Base-by-base conservation (phyloP, 352 stramenopile genomes). In the Phytophthora pluvialis region DNA sequence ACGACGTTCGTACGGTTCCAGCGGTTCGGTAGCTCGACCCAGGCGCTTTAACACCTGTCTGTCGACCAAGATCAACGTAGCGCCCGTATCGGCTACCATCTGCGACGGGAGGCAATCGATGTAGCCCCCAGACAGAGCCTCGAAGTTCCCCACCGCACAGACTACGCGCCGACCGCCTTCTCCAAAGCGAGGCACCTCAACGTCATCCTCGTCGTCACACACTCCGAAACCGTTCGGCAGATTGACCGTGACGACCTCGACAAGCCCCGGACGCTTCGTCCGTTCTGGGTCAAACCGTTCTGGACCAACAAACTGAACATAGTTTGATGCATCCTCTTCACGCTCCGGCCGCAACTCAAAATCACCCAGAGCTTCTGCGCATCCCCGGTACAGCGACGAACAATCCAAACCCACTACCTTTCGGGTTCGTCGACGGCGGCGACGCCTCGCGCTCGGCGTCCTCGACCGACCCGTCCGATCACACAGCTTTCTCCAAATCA, bases 41-140 rank as follows among this genome's bases (percentile, higher is more conserved):
- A 57, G 12, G 1, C 35, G 42, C 16, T 55, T 60, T 15, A 67
- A 7, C 0, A 67, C 36, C 0, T 9, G 10, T 7, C 33, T 10
- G 35, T 57, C 50, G 0, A 67, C 43, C 0, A 60, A 16, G 29
- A 40, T 55, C 21, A 54, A 13, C 2, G 50, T 60, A 5, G 50
- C 39, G 1, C 39, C 39, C 3, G 39, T 45, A 28, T 45, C 39
- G 5, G 39, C n/a, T 5, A 45, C n/a, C 39, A 45, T 28, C 16
- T 28, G 16, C 0, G n/a, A 11, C 1, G 16, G 39, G 0, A 45
- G 39, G 5, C 39, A 26, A 4, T 45, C 13, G 6, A 45, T 45
- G 3, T 45, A 45, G 5, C 39, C 39, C 1, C 39, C 8, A 5
- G 39, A 2, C 0, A 45, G n/a, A 12, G 39, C 39, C n/a, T 45